Evolutionary conservation across 2,329 filamentous ascomycete species (phyloP), one percentile per base, ranked within the genome.

Genomic region (Penicillium sp.): DNA sequence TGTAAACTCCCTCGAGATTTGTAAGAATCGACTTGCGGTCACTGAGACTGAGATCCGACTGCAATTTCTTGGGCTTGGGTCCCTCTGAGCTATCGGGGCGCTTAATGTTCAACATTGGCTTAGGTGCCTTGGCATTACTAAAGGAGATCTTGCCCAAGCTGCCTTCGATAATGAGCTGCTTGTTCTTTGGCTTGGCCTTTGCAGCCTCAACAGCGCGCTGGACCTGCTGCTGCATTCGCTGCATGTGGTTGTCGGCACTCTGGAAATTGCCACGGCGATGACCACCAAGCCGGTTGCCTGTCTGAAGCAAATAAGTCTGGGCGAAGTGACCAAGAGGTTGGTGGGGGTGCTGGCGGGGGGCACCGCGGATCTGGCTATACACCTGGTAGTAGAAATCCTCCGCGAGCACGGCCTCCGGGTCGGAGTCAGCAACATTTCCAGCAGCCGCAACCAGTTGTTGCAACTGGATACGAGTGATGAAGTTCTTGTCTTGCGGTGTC

Each of bases 331-430:
- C 96, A 11, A 97, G 81, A 1, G 93, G 93, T 70, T 97, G 93
- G 65, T 90, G 90, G 4, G 93, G 93, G 67, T 96, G 91, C 69
- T 95, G 91, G 48, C 92, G 86, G 40, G 91, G 90, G 40, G 90
- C 89, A 55, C 91, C 91, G 48, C 93, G 88, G 60, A 99, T 97
- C 66, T 96, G 92, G 67, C 88, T 93, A 66, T 96, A 93, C 19
- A 99, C 94, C 70, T 99, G 94, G 67, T 97, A 99, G 74, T 99
- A 99, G 70, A 99, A 99, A 71, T 99, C 94, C 66, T 99, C 94
- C 1, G 86, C 83, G 35, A 97, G 81, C 7, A 89, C 86, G 34
- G 90, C 85, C 68, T 97, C 92, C 0, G 86, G 84, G 42, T 88
- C 88, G 42, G 87, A 83, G 58, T 96, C 91, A 49, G 87, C 87